These are phyloP conservation scores for Porcisia hertigi DNA, from an alignment of 208 protist species.

Conservation along the genomic window DNA sequence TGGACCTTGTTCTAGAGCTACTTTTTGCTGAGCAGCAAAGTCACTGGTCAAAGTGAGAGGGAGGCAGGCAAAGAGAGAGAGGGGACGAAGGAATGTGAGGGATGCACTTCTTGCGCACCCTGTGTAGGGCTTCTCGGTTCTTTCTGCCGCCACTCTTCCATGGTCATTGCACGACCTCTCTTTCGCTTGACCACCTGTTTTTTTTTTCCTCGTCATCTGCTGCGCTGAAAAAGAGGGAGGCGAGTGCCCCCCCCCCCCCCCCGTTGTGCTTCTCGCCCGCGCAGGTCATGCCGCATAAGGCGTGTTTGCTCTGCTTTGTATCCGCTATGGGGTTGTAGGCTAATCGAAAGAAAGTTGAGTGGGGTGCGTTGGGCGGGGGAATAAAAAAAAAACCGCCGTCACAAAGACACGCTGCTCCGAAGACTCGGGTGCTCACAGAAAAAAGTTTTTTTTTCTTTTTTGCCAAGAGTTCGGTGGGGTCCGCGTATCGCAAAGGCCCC, in stretches of 20 bases:
- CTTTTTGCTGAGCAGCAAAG: conserved; percentile 24
- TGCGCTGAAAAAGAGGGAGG: too few species aligned
- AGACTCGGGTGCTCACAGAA: neutral
- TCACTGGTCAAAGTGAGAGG: neutral
- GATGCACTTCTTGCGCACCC: neutral
- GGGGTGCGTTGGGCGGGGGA: neutral
- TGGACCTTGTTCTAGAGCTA: conserved; percentile 24
- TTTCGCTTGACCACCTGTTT: too few species aligned
- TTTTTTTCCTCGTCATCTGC: too few species aligned
- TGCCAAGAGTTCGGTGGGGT: neutral
- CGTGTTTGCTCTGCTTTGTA: neutral
- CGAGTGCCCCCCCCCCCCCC: too few species aligned
- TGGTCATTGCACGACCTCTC: too few species aligned
- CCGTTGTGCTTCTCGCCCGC: neutral
- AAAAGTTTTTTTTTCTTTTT: too few species aligned
- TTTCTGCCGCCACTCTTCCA: too few species aligned
- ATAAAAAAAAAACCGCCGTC: neutral
- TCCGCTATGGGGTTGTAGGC: neutral
- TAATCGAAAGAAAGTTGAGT: neutral
- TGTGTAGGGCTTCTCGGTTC: neutral
- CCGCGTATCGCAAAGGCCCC: neutral
- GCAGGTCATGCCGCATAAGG: neutral
- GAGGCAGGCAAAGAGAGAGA: too few species aligned
- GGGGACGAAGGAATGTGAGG: neutral
- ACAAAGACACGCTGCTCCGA: neutral